A percentile compares a stretch with the other conserved stretches of the same genome.
phyloP scores from a whole-genome alignment of 2,329 filamentous ascomycete species.

The Penicillium hesseltinei region DNA sequence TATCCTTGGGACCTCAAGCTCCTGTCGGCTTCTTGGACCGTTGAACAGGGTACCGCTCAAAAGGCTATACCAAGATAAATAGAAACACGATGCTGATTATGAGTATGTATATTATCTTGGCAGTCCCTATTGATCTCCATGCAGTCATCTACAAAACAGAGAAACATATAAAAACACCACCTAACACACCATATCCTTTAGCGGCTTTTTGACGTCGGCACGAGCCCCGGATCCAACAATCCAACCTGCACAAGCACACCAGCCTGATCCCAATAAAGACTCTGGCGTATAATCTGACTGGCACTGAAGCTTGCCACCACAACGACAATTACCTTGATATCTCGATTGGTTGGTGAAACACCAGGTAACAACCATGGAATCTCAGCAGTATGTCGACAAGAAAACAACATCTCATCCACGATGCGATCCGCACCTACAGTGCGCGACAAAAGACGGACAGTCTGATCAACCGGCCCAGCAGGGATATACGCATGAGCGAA shows the following conservation, averaged over 20 bases:
- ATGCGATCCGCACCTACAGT: slow-evolving; percentile 57
- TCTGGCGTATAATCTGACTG: slow-evolving; percentile 46
- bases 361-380: slow-evolving; percentile 58
- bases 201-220: slow-evolving; percentile 35
- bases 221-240: slow-evolving; percentile 53
- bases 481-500: slow-evolving; percentile 55
- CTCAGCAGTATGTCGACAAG: slow-evolving; percentile 54
- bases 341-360: slow-evolving; percentile 53
- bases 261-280: slow-evolving; percentile 64
- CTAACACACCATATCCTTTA: not conserved
- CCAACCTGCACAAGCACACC: slow-evolving; percentile 60
- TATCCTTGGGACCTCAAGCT: too few relatives aligned
- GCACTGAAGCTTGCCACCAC: slow-evolving; percentile 46
- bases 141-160: not conserved
- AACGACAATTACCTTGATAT: slow-evolving; percentile 55
- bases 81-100: not conserved
- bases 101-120: not conserved
- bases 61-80: not conserved
- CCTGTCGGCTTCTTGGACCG: too few relatives aligned
- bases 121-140: not conserved
- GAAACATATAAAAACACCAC: too few relatives aligned
- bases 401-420: slow-evolving; percentile 57
- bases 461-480: slow-evolving; percentile 46
- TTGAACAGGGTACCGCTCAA: not conserved
- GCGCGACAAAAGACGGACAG: slow-evolving; percentile 53